These are phyloP conservation scores for Solanum microdontum DNA, from an alignment of 257 asterid species.

Conservation along the genomic window DNA sequence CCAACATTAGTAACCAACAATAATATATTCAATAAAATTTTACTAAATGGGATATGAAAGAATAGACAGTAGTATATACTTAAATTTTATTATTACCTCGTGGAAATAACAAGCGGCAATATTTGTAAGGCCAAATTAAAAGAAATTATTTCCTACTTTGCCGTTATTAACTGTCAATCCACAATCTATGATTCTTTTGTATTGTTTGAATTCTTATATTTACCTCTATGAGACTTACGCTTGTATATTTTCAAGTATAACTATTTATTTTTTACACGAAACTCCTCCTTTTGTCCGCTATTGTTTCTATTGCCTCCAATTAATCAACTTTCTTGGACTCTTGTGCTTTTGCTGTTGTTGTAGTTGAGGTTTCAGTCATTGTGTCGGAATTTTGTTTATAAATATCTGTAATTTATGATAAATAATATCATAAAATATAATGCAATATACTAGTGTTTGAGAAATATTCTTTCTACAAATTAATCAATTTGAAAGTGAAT, in stretches of 20 bases:
- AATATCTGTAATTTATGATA: neutral
- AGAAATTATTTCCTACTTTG: neutral
- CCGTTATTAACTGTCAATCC: neutral
- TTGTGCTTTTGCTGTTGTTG: neutral
- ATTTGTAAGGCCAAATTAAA: neutral
- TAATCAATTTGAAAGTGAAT: neutral
- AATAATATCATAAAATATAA: neutral
- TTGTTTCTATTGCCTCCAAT: neutral
- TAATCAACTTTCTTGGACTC: neutral
- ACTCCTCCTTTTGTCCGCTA: neutral
- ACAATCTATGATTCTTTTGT: neutral
- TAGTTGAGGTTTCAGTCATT: neutral
- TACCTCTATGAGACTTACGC: neutral
- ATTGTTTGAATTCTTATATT: neutral
- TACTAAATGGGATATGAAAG: no score
- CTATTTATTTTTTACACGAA: neutral
- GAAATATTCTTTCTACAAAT: neutral
- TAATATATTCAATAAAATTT: no score
- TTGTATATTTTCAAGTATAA: neutral
- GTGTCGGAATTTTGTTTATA: neutral
- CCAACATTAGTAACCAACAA: neutral
- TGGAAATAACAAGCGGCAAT: rapidly evolving
- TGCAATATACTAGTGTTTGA: neutral
- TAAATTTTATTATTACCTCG: no score
- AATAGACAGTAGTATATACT: no score